Conservation (phyloP, 169 alveolate genomes). For the Plasmodium vivax region DNA sequence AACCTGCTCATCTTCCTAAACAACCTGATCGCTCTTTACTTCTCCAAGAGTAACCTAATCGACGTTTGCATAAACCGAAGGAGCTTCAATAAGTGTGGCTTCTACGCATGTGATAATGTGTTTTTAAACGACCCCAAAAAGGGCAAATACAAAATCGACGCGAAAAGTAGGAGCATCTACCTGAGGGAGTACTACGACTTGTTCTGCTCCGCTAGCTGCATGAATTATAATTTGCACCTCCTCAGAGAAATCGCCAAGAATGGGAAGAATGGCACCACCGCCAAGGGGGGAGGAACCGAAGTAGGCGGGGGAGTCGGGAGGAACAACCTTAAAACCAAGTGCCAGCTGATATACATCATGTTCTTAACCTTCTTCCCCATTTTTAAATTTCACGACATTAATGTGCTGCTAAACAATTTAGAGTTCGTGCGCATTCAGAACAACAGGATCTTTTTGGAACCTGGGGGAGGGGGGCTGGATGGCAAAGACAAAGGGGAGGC, state of each 20-base stretch:
- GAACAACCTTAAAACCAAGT: conserved; percentile 13
- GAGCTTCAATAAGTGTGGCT: conserved; percentile 64
- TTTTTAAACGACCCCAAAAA: conserved; percentile 30
- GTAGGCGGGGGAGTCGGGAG: not conserved
- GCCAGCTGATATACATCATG: conserved; percentile 60
- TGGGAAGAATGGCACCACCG: not conserved
- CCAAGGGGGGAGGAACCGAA: not conserved
- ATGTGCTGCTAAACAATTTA: conserved; percentile 23
- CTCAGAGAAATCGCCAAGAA: conserved; percentile 11
- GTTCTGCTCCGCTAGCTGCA: conserved; percentile 66
- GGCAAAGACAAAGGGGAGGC: not conserved
- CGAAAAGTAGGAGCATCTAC: conserved; percentile 19
- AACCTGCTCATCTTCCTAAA: conserved; percentile 34
- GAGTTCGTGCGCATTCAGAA: not conserved
- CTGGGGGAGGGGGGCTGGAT: not conserved
- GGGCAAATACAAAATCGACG: conserved; percentile 56
- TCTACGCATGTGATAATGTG: conserved; percentile 68
- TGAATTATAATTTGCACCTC: conserved; percentile 44
- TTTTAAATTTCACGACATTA: conserved; percentile 54
- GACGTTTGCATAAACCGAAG: conserved; percentile 70
- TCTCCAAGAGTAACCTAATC: conserved; percentile 30
- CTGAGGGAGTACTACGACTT: conserved; percentile 56
- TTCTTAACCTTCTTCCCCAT: conserved; percentile 64
- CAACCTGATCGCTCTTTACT: conserved; percentile 17
- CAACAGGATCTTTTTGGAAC: not conserved